Conservation (phyloP, 345 rosid genomes). For the Jatropha curcas region DNA sequence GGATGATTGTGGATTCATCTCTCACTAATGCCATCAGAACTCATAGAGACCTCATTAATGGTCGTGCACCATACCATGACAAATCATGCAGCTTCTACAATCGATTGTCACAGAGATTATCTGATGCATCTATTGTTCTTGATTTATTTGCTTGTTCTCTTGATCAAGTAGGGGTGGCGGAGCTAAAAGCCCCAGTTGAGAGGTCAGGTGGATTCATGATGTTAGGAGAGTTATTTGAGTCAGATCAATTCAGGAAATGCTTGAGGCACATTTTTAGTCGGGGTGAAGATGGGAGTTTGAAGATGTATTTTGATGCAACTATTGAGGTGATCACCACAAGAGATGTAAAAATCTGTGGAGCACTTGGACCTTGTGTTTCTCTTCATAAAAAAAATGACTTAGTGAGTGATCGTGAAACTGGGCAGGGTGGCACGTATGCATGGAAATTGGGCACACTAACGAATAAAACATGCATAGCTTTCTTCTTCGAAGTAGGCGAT, state of each 20-base stretch:
- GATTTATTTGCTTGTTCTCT: constrained; percentile 95
- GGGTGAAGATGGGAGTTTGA: constrained; percentile 63
- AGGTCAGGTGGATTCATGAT: constrained; percentile 87
- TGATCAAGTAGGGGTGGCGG: constrained; percentile 93
- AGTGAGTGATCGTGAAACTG: constrained; percentile 69
- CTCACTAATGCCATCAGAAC: constrained; percentile 65
- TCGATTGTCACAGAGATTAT: constrained; percentile 55
- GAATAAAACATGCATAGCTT: constrained; percentile 76
- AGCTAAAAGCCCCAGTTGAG: constrained; percentile 75
- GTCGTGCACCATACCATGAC: constrained; percentile 49
- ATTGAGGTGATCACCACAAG: constrained; percentile 81
- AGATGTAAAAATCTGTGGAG: constrained; percentile 79
- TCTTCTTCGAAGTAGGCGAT: constrained; percentile 71
- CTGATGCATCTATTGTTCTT: constrained; percentile 63
- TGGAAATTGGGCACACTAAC: constrained; percentile 85
- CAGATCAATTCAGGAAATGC: constrained; percentile 75
- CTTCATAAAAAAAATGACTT: constrained; percentile 55
- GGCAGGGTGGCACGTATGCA: constrained; percentile 74
- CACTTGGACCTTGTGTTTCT: constrained; percentile 93
- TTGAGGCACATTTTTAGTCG: constrained; percentile 69
- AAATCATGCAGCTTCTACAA: constrained; percentile 71
- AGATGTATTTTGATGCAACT: constrained; percentile 86
- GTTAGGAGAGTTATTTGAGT: constrained; percentile 82
- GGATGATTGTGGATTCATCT: constrained; percentile 71
- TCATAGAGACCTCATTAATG: constrained; percentile 76